Conservation (phyloP, 768 basidiomycete genomes). For the Tulasnella sp. region DNA sequence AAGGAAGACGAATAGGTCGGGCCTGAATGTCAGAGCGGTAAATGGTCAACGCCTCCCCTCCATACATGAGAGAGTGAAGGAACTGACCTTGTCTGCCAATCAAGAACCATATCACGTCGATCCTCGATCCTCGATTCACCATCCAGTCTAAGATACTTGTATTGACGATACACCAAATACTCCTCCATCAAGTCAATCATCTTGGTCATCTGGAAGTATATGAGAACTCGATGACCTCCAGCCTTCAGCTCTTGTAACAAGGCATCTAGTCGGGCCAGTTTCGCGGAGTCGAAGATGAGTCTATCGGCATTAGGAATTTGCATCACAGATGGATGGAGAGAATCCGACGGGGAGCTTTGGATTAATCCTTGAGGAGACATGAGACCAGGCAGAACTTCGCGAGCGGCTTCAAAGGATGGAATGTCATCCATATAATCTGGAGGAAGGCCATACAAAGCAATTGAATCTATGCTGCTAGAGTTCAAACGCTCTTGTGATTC, state of each 20-base stretch:
- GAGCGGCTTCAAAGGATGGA: conserved; percentile 35
- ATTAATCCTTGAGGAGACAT: conserved; percentile 52
- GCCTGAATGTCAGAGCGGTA: conserved; percentile 30
- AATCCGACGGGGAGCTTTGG: conserved; percentile 47
- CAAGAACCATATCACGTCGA: conserved; percentile 95
- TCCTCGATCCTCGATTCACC: conserved; percentile 92
- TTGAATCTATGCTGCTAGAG: conserved; percentile 59
- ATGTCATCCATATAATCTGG: conserved; percentile 48
- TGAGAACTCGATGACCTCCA: conserved; percentile 81
- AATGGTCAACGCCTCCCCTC: no score
- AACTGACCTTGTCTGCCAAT: conserved; percentile 86
- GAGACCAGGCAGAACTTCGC: conserved; percentile 43
- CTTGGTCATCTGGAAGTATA: conserved; percentile 99
- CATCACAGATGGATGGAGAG: conserved; percentile 73
- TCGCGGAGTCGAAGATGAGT: conserved; percentile 91
- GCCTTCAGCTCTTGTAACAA: conserved; percentile 87
- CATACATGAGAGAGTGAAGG: neutral
- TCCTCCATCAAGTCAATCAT: conserved; percentile 99
- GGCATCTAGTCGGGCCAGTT: conserved; percentile 78
- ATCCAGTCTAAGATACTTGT: conserved; percentile 86
- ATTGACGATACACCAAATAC: conserved; percentile 91
- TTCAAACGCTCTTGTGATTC: conserved; percentile 46
- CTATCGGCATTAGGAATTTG: conserved; percentile 90
- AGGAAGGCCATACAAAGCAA: conserved; percentile 77
- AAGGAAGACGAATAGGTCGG: conserved; percentile 80